Evolutionary conservation across 1,284 basidiomycete genomes (phyloP).

Genomic region (Microbotryum silenes-acaulis): DNA sequence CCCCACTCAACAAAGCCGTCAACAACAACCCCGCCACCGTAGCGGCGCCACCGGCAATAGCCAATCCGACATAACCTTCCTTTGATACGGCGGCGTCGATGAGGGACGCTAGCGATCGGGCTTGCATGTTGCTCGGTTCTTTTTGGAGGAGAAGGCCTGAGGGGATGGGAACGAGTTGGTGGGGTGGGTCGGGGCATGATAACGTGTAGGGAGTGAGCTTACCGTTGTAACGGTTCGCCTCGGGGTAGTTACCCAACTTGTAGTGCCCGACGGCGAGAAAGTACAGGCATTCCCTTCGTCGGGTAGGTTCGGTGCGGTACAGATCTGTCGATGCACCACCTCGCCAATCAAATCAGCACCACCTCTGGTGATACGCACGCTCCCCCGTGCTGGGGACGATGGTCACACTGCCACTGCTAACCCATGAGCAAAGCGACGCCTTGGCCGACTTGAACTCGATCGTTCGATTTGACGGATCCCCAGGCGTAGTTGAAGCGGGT

Average conservation of each 20-base stretch:
- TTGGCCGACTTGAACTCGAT: conserved; percentile 73
- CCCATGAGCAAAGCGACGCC: conserved; percentile 89
- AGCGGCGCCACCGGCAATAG: conserved; percentile 79
- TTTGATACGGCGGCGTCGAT: conserved; percentile 81
- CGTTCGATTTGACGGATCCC: conserved; percentile 85
- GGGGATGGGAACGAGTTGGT: background rate
- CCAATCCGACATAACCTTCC: conserved; percentile 79
- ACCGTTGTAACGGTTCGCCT: conserved; percentile 92
- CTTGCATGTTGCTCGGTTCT: conserved; percentile 91
- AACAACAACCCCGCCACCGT: conserved; percentile 75
- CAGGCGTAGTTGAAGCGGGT: conserved; percentile 94
- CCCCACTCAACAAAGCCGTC: conserved; percentile 53
- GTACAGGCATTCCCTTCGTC: conserved; percentile 91
- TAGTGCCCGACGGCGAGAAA: conserved; percentile 95
- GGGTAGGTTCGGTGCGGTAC: conserved; percentile 76
- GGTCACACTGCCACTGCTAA: conserved; percentile 33
- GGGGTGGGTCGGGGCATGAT: no score
- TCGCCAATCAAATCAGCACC: background rate
- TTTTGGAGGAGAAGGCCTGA: conserved; percentile 79
- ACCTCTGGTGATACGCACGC: background rate
- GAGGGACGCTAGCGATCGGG: conserved; percentile 70
- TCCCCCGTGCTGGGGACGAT: no score
- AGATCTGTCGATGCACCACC: conserved; percentile 56
- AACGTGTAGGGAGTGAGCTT: conserved; percentile 35
- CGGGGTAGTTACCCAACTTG: conserved; percentile 92